phyloP scores from a whole-genome alignment of 306 rosid species.

The Argentina anserina region DNA sequence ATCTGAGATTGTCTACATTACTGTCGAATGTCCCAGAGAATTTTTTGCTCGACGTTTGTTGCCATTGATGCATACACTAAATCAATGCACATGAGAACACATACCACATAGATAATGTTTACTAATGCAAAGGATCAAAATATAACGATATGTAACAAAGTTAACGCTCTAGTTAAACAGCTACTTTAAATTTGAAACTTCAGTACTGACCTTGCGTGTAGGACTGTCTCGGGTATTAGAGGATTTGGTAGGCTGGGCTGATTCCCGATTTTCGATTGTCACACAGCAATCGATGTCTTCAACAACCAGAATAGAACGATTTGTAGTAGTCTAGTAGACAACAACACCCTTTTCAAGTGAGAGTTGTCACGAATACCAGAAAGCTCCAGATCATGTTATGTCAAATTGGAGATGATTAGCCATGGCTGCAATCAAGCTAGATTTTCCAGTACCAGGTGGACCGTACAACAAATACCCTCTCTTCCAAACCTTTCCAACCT shows the following conservation, averaged over 20 bases:
- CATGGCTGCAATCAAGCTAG: constrained; percentile 43
- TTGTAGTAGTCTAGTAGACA: constrained; percentile 29
- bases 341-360: constrained; percentile 20
- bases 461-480: constrained; percentile 40
- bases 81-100: neutral
- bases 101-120: neutral
- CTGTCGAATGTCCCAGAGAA: neutral
- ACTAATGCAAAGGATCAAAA: neutral
- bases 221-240: neutral
- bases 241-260: neutral
- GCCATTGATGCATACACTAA: neutral
- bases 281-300: constrained; percentile 34
- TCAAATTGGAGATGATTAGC: constrained; percentile 41
- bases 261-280: neutral
- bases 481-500: constrained; percentile 26
- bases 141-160: no score
- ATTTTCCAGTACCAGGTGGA: constrained; percentile 44
- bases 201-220: neutral
- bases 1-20: neutral
- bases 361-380: constrained; percentile 7
- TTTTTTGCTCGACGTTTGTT: neutral
- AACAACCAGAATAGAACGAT: constrained; percentile 38
- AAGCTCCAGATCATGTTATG: constrained; percentile 35
- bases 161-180: neutral
- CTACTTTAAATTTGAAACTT: neutral